Base-by-base conservation (phyloP, 2,329 filamentous ascomycete genomes). In the Whalleya microplaca region DNA sequence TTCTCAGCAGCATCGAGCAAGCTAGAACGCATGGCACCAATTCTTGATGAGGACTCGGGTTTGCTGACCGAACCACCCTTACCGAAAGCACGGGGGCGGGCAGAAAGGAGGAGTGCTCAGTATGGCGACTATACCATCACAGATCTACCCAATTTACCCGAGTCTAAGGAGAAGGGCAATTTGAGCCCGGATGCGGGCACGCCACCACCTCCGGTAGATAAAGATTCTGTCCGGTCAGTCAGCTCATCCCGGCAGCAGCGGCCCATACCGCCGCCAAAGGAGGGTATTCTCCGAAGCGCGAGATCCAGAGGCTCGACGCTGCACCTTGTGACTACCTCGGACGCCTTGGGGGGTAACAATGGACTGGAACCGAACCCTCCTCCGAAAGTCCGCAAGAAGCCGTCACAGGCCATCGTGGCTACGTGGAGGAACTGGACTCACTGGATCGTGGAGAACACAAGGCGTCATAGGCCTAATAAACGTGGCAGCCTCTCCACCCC, bases 1-100 rank as follows among this genome's bases (percentile, higher is more conserved):
- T 79, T 98, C 45, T 98, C 95, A 60, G 91, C 91, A 54, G 92
- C 94, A 5, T 97, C 93, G 55, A 94, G 91, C 71, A 87, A 93
- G 32, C 78, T 97, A 6, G 91, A 95, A 69, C 85, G 90, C 42
- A 83, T 96, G 68, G 90, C 90, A 2, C 88, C 91, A 9, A 87
- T 87, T 19, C 78, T 96, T 16, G 83, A 86, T 45, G 90, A 93
- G 61, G 90, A 94, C 9, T 79, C 83, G 5, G 74, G 77, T 37
- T 73, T 76, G 21, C 69, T 77, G 1, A 76, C 75, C 21, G 79
- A 84, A 29, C 72, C 76, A 16, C 72, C 73, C 16, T 78, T 84
- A 27, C 84, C 90, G 0, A 84, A 87, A 65, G 85, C 88, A 62
- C 84, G 93, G 62, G 94, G 93, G 1, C 83, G 93, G 60, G 86